Base-by-base conservation (phyloP, 164 flowering plant species). In the Echeveria elegans region DNA sequence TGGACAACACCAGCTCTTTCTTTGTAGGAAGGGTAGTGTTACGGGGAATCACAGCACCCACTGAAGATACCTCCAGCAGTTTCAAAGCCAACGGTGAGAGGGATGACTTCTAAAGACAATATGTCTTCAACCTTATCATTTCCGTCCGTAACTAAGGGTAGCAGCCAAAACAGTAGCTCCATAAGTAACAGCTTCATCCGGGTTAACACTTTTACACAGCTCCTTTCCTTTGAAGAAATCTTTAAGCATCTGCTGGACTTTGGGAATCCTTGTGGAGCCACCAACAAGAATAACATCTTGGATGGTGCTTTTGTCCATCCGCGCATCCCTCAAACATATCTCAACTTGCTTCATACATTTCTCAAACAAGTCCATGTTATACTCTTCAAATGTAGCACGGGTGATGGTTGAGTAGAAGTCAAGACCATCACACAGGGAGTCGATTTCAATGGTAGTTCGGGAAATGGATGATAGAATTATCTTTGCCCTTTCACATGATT, bases 201-300 rank as follows among this genome's bases (percentile, higher is more conserved):
- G 47, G 16, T 43, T 43, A 43, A 43, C 18, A 15, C 47, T 12
- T 16, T 43, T 43, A 5, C 86, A 82, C 0, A 82, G 83, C 76
- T 83, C 86, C 73, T 80, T 80, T 19, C 85, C 82, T 19, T 86
- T 81, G 70, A 81, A 85, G 78, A 82, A 81, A 40, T 85, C 85
- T 67, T 82, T 82, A 75, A 84, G 73, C 38, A 82, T 59, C 47
- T 76, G 80, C 71, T 84, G 86, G 0, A 85, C 85, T 70, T 77
- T 83, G 8, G 83, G 86, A 65, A 85, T 83, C 40, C 86, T 72
- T 0, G 88, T 83, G 0, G 86, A 82, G 2, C 88, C 88, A 29
- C 86, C 88, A 48, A 85, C 88, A 34, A 85, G 79, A 18, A 84
- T 86, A 36, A 81, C 79, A 5, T 84, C 88, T 37, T 84, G 75